Evolutionary conservation across 345 rosid species (phyloP).

Genomic region (Salix brachista): DNA sequence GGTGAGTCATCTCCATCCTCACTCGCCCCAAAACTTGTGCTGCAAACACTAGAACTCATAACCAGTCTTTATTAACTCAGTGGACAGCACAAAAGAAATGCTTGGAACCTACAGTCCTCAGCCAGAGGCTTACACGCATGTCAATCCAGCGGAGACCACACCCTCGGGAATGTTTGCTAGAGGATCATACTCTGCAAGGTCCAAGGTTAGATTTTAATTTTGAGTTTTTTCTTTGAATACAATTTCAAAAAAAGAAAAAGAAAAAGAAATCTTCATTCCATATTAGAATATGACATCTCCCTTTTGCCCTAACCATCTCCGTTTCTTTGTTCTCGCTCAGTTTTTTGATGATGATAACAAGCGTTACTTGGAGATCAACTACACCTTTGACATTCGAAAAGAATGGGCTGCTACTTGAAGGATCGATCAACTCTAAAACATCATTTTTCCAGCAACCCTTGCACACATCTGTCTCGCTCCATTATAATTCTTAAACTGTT

Average conservation of each 20-base stretch:
- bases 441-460: background rate
- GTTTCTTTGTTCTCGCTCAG: conserved; percentile 27
- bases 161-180: conserved; percentile 73
- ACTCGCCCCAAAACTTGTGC: background rate
- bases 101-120: conserved; percentile 81
- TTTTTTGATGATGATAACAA: conserved; percentile 69
- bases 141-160: conserved; percentile 64
- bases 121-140: conserved; percentile 56
- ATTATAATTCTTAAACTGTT: background rate
- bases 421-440: background rate
- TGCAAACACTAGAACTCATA: background rate
- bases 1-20: conserved; percentile 33
- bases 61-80: conserved; percentile 29
- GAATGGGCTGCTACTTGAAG: conserved; percentile 51
- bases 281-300: background rate
- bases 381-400: conserved; percentile 65
- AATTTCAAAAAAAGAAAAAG: too few species aligned
- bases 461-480: background rate
- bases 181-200: conserved; percentile 70
- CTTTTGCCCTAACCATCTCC: background rate
- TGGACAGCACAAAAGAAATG: conserved; percentile 67
- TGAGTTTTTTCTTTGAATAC: too few species aligned
- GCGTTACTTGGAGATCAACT: conserved; percentile 77
- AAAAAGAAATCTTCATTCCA: background rate
- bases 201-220: conserved; percentile 42